Evolutionary conservation across 192 early-diverging fungal species (phyloP), one percentile per base, ranked within the genome.

Genomic region (Gaertneriomyces semiglobifer): DNA sequence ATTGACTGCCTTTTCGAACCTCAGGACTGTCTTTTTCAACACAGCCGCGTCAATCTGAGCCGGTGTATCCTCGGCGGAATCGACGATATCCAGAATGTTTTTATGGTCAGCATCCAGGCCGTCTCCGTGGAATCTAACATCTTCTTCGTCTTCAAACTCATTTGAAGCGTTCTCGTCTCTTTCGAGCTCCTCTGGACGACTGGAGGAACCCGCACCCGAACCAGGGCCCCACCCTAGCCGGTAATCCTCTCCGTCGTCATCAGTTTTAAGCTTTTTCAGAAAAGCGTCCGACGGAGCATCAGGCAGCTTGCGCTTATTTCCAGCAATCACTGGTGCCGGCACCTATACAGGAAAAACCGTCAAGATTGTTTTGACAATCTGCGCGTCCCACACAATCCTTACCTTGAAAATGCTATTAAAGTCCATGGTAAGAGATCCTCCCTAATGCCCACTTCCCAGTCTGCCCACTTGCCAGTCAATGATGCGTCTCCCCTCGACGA

Each of bases 1-100:
- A 58, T 80, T 87, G 70, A 96, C 85, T 0, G 88, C 84, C 67
- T 88, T 89, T 71, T 97, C 92, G 68, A 97, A 89, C 59, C 86
- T 86, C 39, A 90, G 73, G 41, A 95, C 81, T 75, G 92, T 85
- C 65, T 83, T 84, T 60, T 91, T 88, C 7, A 95, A 84, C 14
- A 78, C 73, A 2, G 74, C 19, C 7, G 84, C 46, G 71, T 93
- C 91, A 41, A 97, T 84, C 16, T 66, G 65, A 39, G 75, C 86
- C 43, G 86, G 84, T 33, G 48, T 56, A 80, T 92, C 88, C 51
- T 93, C 93, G 48, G 81, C 85, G 6, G 91, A 82, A 69, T 98
- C 92, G 33, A 98, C 93, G 71, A 92, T 83, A 46, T 87, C 85
- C 57, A 92, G 73, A 44, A 98, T 86, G 55, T 77, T 74, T 63